A percentile compares a stretch with the other conserved stretches of the same genome.
Conservation (phyloP, 257 asterid species). For the Avicennia marina region DNA sequence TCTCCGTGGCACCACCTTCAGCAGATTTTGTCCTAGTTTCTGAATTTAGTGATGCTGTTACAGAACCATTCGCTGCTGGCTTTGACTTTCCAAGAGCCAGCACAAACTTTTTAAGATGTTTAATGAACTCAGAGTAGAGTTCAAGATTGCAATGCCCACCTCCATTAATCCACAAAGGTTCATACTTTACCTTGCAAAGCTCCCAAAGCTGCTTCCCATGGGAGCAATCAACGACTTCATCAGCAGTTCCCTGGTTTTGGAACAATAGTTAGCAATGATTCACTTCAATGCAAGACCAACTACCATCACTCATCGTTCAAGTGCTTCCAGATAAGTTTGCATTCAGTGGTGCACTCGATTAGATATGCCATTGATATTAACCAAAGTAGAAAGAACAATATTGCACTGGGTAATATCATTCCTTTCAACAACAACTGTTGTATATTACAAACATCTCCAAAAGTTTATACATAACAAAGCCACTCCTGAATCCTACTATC, state of each 20-base stretch:
- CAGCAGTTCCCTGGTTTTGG: slow-evolving; percentile 62
- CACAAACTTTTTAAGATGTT: slow-evolving; percentile 51
- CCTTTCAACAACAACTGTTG: too few species aligned
- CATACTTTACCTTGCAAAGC: slow-evolving; percentile 58
- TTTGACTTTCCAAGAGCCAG: slow-evolving; percentile 44
- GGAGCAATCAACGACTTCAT: slow-evolving; percentile 72
- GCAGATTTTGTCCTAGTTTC: slow-evolving; percentile 29
- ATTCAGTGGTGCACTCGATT: too few species aligned
- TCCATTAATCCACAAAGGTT: slow-evolving; percentile 66
- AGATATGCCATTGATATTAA: too few species aligned
- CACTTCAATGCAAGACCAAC: background rate
- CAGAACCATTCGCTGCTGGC: slow-evolving; percentile 41
- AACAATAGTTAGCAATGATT: background rate
- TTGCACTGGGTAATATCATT: too few species aligned
- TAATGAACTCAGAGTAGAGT: slow-evolving; percentile 62
- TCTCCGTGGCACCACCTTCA: slow-evolving; percentile 26
- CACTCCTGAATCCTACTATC: too few species aligned
- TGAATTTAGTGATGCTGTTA: slow-evolving; percentile 27
- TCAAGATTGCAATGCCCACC: slow-evolving; percentile 81
- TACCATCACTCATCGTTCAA: background rate
- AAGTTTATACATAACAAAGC: too few species aligned
- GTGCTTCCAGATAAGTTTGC: too few species aligned
- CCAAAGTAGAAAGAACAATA: too few species aligned
- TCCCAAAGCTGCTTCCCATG: slow-evolving; percentile 78
- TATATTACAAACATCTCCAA: too few species aligned